Base-by-base conservation (phyloP, 2,329 filamentous ascomycete species). In the Emergomyces africanus region DNA sequence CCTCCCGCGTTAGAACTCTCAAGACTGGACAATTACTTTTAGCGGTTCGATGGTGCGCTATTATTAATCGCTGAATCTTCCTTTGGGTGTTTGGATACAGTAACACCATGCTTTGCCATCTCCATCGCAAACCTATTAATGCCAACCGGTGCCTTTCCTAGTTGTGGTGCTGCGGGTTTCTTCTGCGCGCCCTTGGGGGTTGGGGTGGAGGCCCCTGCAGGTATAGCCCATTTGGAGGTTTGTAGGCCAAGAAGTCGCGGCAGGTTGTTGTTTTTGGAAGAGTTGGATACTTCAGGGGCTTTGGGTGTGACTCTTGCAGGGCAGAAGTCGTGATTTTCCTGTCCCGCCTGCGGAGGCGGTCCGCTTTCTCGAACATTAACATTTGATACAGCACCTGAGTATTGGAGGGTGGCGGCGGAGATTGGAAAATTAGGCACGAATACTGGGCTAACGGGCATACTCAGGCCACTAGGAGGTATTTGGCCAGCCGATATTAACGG, bases 331-430 rank as follows among this genome's bases (percentile, higher is more conserved):
- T 15, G 25, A 18, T 44, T 44, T 55, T 55, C 53, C 23, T 55
- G 53, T 20, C 53, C 39, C 14, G 53, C 9, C 3, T 3, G 53
- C n/a, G 23, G 12, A 3, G 20, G 35, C 2, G 37, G 6, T 5
- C 14, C 39, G 12, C 5, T 35, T 42, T 6, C 53, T 42, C 5
- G 37, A 14, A 42, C 42, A 30, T 20, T 44, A 1, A 10, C 25
- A 30, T 44, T 20, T 12, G 37, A n/a, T 28, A 15, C 14, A 3
- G 39, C 39, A 18, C 57, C 33, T 18, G 57, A 60, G 59, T 64
- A 65, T 46, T 65, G 61, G 58, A 57, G 57, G 30, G 63, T 63
- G 46, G 61, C 61, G 25, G 63, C 62, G 9, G 60, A 58, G 5
- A 58, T 42, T 12, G 64, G 63, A 55, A 64, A 57, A 39, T 60